Base-by-base conservation (phyloP, 1,284 basidiomycete species). In the Austropuccinia psidii region DNA sequence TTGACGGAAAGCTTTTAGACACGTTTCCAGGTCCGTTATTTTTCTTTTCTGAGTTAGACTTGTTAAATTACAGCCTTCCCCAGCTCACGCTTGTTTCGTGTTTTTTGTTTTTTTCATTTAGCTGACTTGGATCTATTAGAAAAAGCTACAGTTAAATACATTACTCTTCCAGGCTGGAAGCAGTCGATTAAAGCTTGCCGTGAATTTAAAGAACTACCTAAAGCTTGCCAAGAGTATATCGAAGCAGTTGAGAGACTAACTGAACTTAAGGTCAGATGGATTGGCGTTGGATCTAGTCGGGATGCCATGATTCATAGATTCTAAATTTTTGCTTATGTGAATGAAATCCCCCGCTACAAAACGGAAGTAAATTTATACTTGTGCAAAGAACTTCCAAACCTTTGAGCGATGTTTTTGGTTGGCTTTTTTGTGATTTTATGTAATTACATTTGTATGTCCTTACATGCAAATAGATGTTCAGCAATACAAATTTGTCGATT, bases 131-230 rank as follows among this genome's bases (percentile, higher is more conserved):
- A 91, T 76, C 81, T 89, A 41, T 85, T 97, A 24, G 87, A 86
- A 24, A 84, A 87, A 76, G 92, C 95, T 24, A 86, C 92, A 73
- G 95, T 98, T 57, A 85, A 87, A 76, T 98, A 98, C 83, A 87
- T 88, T 76, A 94, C 91, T 1, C 82, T 98, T 6, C 90, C 93
- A 3, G 96, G 96, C 47, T 99, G 96, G 96, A 85, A 93, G 82
- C 83, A 85, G 8, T 86, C 89, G 70, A 98, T 98, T 79, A 85
- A 86, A 65, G 81, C 85, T 1, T 83, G 84, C 75, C 87, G 81
- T 57, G 84, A 83, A 61, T 96, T 88, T 80, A 87, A 88, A n/a
- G 87, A 86, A 24, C 84, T 99, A 27, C 95, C 96, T 0, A 86
- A 87, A 68, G 90, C 90, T 76, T 94, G 92, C 84, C 87, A 86